A percentile compares a stretch with the other conserved stretches of the same genome.
Evolutionary conservation across 495 filamentous ascomycete genomes (phyloP).

Genomic region (Xylaria intraflava): DNA sequence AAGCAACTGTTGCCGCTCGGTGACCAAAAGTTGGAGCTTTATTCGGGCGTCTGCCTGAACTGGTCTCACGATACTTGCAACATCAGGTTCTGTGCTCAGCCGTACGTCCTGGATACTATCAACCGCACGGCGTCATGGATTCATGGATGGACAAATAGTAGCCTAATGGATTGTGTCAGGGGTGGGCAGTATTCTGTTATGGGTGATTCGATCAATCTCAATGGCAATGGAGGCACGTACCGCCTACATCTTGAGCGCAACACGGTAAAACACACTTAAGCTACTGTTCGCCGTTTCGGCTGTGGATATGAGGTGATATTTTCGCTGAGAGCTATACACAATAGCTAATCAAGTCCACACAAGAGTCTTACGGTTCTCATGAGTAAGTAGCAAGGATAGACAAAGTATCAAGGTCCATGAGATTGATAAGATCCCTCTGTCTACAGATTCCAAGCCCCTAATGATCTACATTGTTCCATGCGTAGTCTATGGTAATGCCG

Average conservation of each 20-base stretch:
- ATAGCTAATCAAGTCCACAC: background rate
- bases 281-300: no score
- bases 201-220: conserved; percentile 21
- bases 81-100: conserved; percentile 26
- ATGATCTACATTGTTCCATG: no score
- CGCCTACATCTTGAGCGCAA: conserved; percentile 13
- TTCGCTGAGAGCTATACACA: background rate
- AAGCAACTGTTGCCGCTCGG: conserved; percentile 16
- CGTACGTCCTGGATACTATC: conserved; percentile 18
- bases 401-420: background rate
- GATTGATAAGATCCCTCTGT: background rate
- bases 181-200: conserved; percentile 18
- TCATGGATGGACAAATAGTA: conserved; percentile 16
- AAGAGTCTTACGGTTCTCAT: background rate
- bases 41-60: conserved; percentile 22
- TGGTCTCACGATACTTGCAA: conserved; percentile 21
- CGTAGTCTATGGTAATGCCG: no score
- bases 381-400: background rate
- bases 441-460: no score
- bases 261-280: background rate
- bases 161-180: conserved; percentile 19
- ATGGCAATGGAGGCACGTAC: conserved; percentile 23
- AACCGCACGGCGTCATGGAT: conserved; percentile 23
- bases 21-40: conserved; percentile 18
- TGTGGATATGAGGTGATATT: background rate